phyloP scores from a whole-genome alignment of 139 green algal genomes.

The Microglena sp. region DNA sequence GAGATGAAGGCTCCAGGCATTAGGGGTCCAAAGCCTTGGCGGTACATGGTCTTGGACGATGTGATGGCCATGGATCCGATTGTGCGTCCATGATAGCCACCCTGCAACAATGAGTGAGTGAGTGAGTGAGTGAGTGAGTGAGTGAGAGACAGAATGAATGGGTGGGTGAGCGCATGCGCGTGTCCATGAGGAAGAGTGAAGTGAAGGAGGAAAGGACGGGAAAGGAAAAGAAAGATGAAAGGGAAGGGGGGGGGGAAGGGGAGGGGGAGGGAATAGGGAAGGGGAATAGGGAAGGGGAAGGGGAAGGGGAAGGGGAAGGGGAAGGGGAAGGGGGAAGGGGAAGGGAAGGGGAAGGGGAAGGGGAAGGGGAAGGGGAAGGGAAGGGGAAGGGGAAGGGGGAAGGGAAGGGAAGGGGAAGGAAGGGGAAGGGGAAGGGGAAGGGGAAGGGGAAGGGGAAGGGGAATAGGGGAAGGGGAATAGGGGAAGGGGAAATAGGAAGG shows the following conservation, averaged over 20 bases:
- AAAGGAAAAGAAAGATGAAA: background rate
- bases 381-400: background rate
- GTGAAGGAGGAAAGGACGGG: background rate
- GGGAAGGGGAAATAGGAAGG: background rate
- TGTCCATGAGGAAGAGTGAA: background rate
- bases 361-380: background rate
- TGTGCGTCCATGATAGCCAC: slow-evolving; percentile 70
- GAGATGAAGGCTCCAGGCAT: slow-evolving; percentile 51
- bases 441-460: background rate
- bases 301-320: background rate
- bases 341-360: background rate
- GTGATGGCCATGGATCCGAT: slow-evolving; percentile 73
- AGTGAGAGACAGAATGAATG: background rate
- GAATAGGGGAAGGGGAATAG: background rate
- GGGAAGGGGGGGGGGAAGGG: background rate
- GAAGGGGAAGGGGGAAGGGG: background rate
- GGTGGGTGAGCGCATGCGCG: too few relatives aligned
- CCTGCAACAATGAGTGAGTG: slow-evolving; percentile 18
- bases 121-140: background rate
- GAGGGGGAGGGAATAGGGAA: background rate
- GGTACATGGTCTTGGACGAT: slow-evolving; percentile 66
- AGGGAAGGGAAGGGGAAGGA: background rate
- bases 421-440: background rate
- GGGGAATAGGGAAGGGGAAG: background rate
- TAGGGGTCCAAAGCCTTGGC: slow-evolving; percentile 59